Base-by-base conservation (phyloP, 345 rosid genomes). In the Euphorbia peplus region DNA sequence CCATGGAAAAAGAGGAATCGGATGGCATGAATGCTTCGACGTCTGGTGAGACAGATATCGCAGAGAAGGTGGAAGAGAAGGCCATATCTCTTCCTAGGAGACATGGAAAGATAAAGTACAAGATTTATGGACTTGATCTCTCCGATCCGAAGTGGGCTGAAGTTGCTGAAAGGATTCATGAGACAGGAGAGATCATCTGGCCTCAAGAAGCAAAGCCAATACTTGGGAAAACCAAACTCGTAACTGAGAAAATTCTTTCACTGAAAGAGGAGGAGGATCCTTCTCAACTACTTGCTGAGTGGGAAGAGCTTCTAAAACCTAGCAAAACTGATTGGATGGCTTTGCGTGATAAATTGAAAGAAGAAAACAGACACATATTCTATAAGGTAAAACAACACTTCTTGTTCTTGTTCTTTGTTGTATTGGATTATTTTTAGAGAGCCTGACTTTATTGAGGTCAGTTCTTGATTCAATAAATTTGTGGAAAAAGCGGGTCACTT, bases 81-180 rank as follows among this genome's bases (percentile, higher is more conserved):
- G 82, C 71, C 67, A 53, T 76, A 59, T 80, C 91, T 64, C 88
- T 91, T 78, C 97, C 96, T 18, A 90, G 81, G 81, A 86, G 99
- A 70, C 88, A 85, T 42, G 96, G 98, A 66, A 88, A 83, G 87
- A 79, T 91, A 62, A 88, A 75, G 72, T 88, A 87, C 82, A 95
- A 84, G 86, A 95, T 91, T 52, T 90, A 91, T 79, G 99, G 98
- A 65, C 96, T 95, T 61, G 90, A 95, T 74, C 81, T 95, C 11
- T 91, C 99, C 8, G 90, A 83, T 80, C 78, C 88, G 21, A 88
- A 83, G 75, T 91, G 97, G 98, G 82, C 75, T 76, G 74, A 88
- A 75, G 80, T 84, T 54, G 90, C 92, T 69, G 81, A 90, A 75
- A 88, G 84, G 73, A 80, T 91, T 69, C 84, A 87, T 54, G 88